Conservation (phyloP, 495 filamentous ascomycete genomes). For the Elasticomyces elasticus region DNA sequence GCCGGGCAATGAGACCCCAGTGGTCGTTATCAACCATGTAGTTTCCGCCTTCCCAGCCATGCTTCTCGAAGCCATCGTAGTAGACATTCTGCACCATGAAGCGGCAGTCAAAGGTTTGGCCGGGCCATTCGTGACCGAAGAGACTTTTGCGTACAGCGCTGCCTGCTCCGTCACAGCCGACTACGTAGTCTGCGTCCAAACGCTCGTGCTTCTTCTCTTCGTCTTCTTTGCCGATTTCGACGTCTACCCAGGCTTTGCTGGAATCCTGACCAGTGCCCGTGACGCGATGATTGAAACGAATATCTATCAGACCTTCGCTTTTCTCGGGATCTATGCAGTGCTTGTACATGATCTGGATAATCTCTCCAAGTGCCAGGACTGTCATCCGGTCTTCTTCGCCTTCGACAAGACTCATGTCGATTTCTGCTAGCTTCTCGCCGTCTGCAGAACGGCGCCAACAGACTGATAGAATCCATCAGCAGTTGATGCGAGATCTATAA, state of each 20-base stretch:
- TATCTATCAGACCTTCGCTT: conserved; percentile 11
- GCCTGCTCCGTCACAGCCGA: conserved; percentile 12
- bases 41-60: conserved; percentile 21
- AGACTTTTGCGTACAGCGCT: conserved; percentile 15
- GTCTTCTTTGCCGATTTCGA: conserved; percentile 12
- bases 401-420: conserved; percentile 16
- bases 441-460: conserved; percentile 16
- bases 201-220: conserved; percentile 8
- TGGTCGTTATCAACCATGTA: conserved; percentile 20
- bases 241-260: conserved; percentile 13
- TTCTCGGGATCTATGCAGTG: conserved; percentile 11
- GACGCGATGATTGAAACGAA: conserved; percentile 17
- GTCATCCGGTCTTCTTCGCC: conserved; percentile 18
- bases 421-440: conserved; percentile 15
- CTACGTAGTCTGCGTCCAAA: conserved; percentile 7
- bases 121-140: conserved; percentile 17
- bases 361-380: conserved; percentile 16
- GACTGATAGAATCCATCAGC: too few species aligned
- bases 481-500: too few species aligned
- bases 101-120: conserved; percentile 14
- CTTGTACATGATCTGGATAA: conserved; percentile 20
- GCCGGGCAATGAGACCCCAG: conserved; percentile 21
- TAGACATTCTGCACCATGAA: conserved; percentile 21
- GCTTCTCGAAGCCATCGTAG: conserved; percentile 22
- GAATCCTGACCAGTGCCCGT: conserved; percentile 10